These are phyloP conservation scores for Penicillium thymicola DNA, from an alignment of 2,329 filamentous ascomycete species.

Conservation along the genomic window DNA sequence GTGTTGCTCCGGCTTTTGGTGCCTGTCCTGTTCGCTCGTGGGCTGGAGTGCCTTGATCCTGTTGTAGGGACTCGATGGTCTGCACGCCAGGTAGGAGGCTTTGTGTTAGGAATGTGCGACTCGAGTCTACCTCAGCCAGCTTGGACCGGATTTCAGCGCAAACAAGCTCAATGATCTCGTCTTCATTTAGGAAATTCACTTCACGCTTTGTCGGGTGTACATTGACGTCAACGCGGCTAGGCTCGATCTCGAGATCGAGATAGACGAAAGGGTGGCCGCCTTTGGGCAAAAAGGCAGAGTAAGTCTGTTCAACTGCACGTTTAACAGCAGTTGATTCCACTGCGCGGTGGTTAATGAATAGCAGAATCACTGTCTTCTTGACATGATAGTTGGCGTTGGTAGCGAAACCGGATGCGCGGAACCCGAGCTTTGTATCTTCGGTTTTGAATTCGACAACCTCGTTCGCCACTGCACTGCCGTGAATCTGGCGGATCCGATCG, in stretches of 20 bases:
- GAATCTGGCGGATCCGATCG: slow-evolving; percentile 86
- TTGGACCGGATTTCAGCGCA: slow-evolving; percentile 75
- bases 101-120: slow-evolving; percentile 90
- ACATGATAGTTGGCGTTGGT: slow-evolving; percentile 94
- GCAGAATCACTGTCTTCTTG: slow-evolving; percentile 79
- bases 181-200: slow-evolving; percentile 95
- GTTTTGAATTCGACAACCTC: slow-evolving; percentile 76
- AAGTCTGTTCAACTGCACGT: slow-evolving; percentile 87
- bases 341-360: slow-evolving; percentile 95
- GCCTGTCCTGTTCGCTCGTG: slow-evolving; percentile 33
- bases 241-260: slow-evolving; percentile 87
- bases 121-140: slow-evolving; percentile 84
- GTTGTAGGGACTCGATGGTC: slow-evolving; percentile 43
- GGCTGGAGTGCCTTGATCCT: slow-evolving; percentile 20
- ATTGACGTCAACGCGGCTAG: slow-evolving; percentile 90
- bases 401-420: slow-evolving; percentile 73
- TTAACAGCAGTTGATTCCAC: slow-evolving; percentile 88
- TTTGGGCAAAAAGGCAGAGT: slow-evolving; percentile 83
- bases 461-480: slow-evolving; percentile 79
- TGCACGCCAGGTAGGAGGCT: slow-evolving; percentile 70
- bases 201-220: slow-evolving; percentile 96
- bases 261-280: slow-evolving; percentile 93
- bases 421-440: slow-evolving; percentile 74
- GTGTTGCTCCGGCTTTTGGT: slow-evolving; percentile 32
- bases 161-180: slow-evolving; percentile 86